Evolutionary conservation across 169 alveolate species (phyloP), one percentile per base, ranked within the genome.

Genomic region (Plasmodium adleri): DNA sequence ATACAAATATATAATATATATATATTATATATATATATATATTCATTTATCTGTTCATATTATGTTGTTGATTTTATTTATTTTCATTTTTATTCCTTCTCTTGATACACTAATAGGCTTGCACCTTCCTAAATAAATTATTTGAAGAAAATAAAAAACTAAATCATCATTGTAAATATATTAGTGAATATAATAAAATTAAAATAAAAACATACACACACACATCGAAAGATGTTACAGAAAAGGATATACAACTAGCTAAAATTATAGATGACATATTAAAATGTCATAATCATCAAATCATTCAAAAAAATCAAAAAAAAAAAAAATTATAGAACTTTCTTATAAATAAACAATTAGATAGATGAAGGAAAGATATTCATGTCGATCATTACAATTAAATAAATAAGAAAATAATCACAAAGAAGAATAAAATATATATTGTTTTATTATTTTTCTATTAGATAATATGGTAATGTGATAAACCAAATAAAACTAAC

Each of bases 171-270:
- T 78, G 76, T 56, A 78, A 78, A 70, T 78, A 78, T 50, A 32
- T 45, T 22, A 66, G 59, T 58, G 78, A 78, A 20, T 78, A 49
- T 45, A 78, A 43, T 9, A 78, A 78, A 66, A 78, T 78, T 0
- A 78, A 78, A 66, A 78, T 78, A 52, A 78, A 78, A 52, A 78
- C 64, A 28, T 52, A 78, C 26, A 78, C 90, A n/a, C 80, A 78
- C 63, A 50, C 54, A 10, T 2, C 12, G 13, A 78, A 78, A 12
- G 67, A 47, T 32, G 78, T 78, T 15, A 66, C 68, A 12, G 80
- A 17, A 8, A 78, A 78, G 15, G 80, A 78, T 58, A 52, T 78
- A 32, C 15, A 54, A 22, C 28, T 78, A 3, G 90, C 90, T 66
- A 47, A 26, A n/a, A 45, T 66, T 24, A 59, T 78, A 39, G 90